These are phyloP conservation scores for Hypoxylon trugodes DNA, from an alignment of 495 filamentous ascomycete genomes.

Conservation along the genomic window DNA sequence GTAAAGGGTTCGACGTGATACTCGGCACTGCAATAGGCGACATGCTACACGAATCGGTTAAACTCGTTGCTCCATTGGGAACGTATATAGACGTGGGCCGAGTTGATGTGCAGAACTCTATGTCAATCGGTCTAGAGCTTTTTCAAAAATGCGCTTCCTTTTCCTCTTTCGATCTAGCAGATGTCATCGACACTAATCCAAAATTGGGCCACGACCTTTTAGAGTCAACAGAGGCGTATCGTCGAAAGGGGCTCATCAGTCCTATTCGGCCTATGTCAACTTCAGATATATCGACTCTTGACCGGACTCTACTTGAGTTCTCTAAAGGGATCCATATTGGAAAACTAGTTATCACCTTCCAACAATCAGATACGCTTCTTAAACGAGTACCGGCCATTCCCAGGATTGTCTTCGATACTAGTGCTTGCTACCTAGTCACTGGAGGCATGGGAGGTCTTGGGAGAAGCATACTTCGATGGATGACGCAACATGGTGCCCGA, in stretches of 20 bases:
- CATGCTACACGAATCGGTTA: slow-evolving; percentile 19
- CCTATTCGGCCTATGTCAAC: slow-evolving; percentile 41
- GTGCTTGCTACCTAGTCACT: slow-evolving; percentile 58
- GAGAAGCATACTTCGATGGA: slow-evolving; percentile 55
- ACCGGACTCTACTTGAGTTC: slow-evolving; percentile 54
- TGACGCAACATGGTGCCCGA: slow-evolving; percentile 58
- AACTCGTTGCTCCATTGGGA: slow-evolving; percentile 33
- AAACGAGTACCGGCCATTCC: slow-evolving; percentile 14
- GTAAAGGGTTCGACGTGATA: slow-evolving; percentile 35
- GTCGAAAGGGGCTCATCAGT: slow-evolving; percentile 13
- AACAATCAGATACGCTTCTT: slow-evolving; percentile 15
- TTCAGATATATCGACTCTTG: slow-evolving; percentile 47
- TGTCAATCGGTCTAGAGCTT: slow-evolving; percentile 14
- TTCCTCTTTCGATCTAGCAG: slow-evolving; percentile 29
- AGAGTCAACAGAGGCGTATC: slow-evolving; percentile 34
- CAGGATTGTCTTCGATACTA: slow-evolving; percentile 27
- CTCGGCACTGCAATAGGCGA: slow-evolving; percentile 23
- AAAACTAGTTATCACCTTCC: slow-evolving; percentile 54
- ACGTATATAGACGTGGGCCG: slow-evolving; percentile 34
- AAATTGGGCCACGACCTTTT: slow-evolving; percentile 33
- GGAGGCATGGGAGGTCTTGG: slow-evolving; percentile 66
- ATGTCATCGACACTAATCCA: slow-evolving; percentile 28
- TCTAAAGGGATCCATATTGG: slow-evolving; percentile 57
- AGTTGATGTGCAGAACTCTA: slow-evolving; percentile 14
- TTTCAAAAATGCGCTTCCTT: slow-evolving; percentile 35